Percentiles rank a stretch among this genome's conserved stretches.
phyloP scores from a whole-genome alignment of 768 basidiomycete species.

The Podaxis sp. region DNA sequence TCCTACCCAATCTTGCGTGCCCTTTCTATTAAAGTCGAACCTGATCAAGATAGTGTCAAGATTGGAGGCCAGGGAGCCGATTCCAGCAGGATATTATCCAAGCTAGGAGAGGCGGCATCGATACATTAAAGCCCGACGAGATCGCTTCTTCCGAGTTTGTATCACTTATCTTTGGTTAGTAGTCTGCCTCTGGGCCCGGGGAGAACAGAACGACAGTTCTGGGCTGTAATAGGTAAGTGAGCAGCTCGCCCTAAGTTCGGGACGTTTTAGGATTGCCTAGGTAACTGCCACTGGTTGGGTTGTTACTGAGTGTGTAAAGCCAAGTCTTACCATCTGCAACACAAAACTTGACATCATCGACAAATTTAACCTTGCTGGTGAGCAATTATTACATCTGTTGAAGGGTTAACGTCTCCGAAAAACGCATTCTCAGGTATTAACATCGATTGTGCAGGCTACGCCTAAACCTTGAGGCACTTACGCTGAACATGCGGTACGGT shows the following conservation, averaged over 20 bases:
- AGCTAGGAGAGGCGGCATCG: constrained; percentile 43
- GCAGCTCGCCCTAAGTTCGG: constrained; percentile 19
- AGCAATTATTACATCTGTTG: constrained; percentile 37
- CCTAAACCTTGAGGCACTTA: too few species aligned
- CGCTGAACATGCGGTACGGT: too few species aligned
- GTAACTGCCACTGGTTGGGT: constrained; percentile 77
- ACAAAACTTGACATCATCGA: constrained; percentile 53
- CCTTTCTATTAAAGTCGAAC: constrained; percentile 13
- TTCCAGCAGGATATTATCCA: constrained; percentile 49
- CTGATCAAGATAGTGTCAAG: constrained; percentile 22
- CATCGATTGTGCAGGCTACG: too few species aligned
- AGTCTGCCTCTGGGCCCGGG: constrained; percentile 44
- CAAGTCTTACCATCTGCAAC: constrained; percentile 46
- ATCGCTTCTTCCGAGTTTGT: constrained; percentile 65
- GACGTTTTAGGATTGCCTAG: constrained; percentile 15
- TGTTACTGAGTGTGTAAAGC: constrained; percentile 60
- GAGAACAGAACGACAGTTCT: constrained; percentile 61
- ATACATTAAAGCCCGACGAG: constrained; percentile 49
- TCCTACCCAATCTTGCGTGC: background rate
- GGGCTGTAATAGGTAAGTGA: constrained; percentile 58
- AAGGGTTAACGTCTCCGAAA: too few species aligned
- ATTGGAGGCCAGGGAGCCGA: constrained; percentile 24
- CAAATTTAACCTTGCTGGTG: constrained; percentile 60
- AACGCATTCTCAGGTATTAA: too few species aligned
- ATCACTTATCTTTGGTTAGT: constrained; percentile 60